Conservation (phyloP, 352 stramenopile species). For the Phytophthora pluvialis region DNA sequence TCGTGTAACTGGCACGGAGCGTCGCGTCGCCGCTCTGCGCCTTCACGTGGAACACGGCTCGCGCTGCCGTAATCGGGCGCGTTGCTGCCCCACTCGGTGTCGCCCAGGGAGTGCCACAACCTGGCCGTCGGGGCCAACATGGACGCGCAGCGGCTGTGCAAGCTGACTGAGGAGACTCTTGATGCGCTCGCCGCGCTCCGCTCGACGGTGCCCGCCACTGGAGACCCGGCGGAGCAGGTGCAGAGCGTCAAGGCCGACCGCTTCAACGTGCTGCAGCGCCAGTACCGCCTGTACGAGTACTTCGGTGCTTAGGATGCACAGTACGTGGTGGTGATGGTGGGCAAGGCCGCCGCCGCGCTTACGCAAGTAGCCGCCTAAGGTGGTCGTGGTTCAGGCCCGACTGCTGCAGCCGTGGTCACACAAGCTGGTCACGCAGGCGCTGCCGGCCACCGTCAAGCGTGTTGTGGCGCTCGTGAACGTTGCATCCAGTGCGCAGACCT, state of each 20-base stretch:
- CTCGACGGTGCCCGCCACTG: conserved; percentile 14
- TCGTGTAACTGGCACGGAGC: conserved; percentile 82
- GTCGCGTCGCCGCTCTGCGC: conserved; percentile 81
- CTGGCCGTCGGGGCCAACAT: conserved; percentile 82
- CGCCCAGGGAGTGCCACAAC: conserved; percentile 79
- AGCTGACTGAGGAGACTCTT: conserved; percentile 60
- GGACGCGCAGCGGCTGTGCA: conserved; percentile 58
- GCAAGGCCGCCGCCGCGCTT: conserved; percentile 59
- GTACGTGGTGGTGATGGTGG: conserved; percentile 74
- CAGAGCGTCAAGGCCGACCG: conserved; percentile 80
- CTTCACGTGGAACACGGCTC: no score
- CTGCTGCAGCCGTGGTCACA: conserved; percentile 79
- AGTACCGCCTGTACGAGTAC: conserved; percentile 89
- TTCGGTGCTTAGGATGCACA: conserved; percentile 66
- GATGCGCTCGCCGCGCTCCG: conserved; percentile 44
- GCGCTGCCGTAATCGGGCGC: conserved; percentile 74
- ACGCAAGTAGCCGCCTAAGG: conserved; percentile 75
- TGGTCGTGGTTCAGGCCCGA: conserved; percentile 81
- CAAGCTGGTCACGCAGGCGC: conserved; percentile 66
- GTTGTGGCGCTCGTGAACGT: conserved; percentile 83
- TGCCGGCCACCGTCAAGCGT: conserved; percentile 59
- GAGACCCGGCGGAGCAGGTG: conserved; percentile 66
- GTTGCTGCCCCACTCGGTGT: conserved; percentile 73
- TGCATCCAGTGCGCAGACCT: conserved; percentile 55
- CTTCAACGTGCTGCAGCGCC: conserved; percentile 71